These are phyloP conservation scores for Phalaenopsis equestris DNA, from an alignment of 106 monocot genomes.

Conservation along the genomic window DNA sequence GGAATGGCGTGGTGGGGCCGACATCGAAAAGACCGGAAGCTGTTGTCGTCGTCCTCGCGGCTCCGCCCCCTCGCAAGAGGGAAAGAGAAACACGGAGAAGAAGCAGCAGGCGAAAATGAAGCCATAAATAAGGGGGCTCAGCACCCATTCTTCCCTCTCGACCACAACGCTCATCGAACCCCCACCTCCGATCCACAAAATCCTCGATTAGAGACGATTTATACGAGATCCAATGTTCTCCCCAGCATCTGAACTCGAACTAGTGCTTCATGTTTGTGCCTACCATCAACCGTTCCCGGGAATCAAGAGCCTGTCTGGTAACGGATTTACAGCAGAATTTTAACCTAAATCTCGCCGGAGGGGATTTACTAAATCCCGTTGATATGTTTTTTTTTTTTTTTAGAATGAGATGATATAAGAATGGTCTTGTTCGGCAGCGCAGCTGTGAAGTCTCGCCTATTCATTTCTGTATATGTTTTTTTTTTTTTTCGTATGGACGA, in stretches of 20 bases:
- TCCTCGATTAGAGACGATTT: neutral
- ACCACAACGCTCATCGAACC: slow-evolving; percentile 55
- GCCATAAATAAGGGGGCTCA: slow-evolving; percentile 32
- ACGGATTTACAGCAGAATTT: too few species aligned
- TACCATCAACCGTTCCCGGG: too few species aligned
- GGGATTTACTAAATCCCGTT: too few species aligned
- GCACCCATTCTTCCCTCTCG: slow-evolving; percentile 56
- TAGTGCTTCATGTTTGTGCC: too few species aligned
- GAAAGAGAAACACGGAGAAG: slow-evolving; percentile 41
- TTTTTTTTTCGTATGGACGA: too few species aligned
- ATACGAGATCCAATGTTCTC: neutral
- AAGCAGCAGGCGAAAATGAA: slow-evolving; percentile 62
- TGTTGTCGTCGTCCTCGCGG: neutral
- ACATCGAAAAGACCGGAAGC: slow-evolving; percentile 35
- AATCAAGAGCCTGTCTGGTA: too few species aligned
- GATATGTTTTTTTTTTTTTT: too few species aligned
- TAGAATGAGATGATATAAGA: too few species aligned
- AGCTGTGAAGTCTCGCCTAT: too few species aligned
- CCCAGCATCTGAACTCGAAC: neutral
- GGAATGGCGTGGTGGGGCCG: slow-evolving; percentile 39
- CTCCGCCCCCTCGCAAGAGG: slow-evolving; percentile 28
- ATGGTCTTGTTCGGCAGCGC: too few species aligned
- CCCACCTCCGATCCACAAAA: neutral
- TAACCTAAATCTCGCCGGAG: too few species aligned
- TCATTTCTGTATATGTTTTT: too few species aligned